Base-by-base conservation (phyloP, 1,284 basidiomycete species). In the Moniliophthora roreri region DNA sequence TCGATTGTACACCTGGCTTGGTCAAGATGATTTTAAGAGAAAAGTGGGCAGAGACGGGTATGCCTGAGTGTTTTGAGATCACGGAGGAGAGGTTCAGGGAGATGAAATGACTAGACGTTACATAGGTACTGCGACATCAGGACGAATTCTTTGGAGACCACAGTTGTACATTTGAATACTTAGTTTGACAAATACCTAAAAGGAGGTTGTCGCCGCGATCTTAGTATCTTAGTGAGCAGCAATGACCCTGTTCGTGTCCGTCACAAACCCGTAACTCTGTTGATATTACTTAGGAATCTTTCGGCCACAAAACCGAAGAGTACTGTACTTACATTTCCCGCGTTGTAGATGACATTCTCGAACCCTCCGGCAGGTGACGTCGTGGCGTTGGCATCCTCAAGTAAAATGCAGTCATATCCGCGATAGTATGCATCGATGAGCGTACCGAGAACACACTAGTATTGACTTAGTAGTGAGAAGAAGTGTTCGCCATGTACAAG, bases 391-490 rank as follows among this genome's bases (percentile, higher is more conserved):
- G 73, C 75, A 59, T 87, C 85, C 53, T 77, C 63, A 3, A 87
- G 69, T 10, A 82, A 63, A 49, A 87, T 70, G 58, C 79, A 80
- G 60, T 85, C 83, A 60, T 87, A 86, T 11, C 84, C 85, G 34
- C 76, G 72, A 62, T 71, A 85, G 63, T 85, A 85, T 2, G 84
- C 80, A 58, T 86, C 84, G 8, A 79, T 73, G 20, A 87, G 57
- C 0, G 84, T 86, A 4, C 85, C 85, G 11, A 79, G 69, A n/a
- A 87, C 84, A 58, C 84, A 86, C 82, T 85, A 54, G 11, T 54
- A 37, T 48, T 23, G 9, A 13, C 55, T 16, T 37, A 20, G 24
- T 15, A 4, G 24, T 41, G 37, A 35, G 16, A 41, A 49, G 6
- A 13, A 48, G 20, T 21, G 11, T 39, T 42, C 20, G 47, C 44